Evolutionary conservation across 805 yeast genomes (phyloP), one percentile per base, ranked within the genome.

Genomic region (Yarrowia sp.): DNA sequence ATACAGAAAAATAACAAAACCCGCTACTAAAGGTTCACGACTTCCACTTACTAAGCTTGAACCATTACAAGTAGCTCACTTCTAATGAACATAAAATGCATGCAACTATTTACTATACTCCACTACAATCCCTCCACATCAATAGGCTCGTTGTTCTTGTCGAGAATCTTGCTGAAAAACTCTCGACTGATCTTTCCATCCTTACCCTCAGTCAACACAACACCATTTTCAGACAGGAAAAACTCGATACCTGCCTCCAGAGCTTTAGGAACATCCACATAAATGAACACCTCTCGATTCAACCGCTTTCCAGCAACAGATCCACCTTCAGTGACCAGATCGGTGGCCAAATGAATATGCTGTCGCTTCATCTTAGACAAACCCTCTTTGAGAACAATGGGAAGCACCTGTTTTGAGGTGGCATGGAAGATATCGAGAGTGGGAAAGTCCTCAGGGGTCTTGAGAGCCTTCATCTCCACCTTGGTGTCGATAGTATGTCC

Each of bases 271-370:
- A 82, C 76, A 70, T 92, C 85, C 3, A 93, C 71, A 70, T 82
- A 88, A 2, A 95, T 86, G 64, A 85, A 75, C 0, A 88, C 84
- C 32, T 81, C 78, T 64, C 86, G 76, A 44, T 79, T 77, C n/a
- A 74, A 69, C 60, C 98, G 79, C 78, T 91, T 84, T 0, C 98
- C 98, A 67, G 92, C 85, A 13, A 87, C 79, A 13, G 86, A 86
- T 14, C 75, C 73, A 4, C 73, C 72, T 4, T 78, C 78, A 2
- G 79, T 76, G 0, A 84, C 81, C 9, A 83, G 69, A 11, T 86
- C 87, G 0, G 84, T 77, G 0, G 98, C 90, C 73, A 93, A 80
- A 76, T 95, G 99, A 15, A 95, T 84, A 74, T 95, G 98, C 68
- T 87, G 87, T 70, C 99, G 78, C 36, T 74, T 76, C 97, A 92